phyloP scores from a whole-genome alignment of 495 filamentous ascomycete species.

The Emericellopsis terricola region DNA sequence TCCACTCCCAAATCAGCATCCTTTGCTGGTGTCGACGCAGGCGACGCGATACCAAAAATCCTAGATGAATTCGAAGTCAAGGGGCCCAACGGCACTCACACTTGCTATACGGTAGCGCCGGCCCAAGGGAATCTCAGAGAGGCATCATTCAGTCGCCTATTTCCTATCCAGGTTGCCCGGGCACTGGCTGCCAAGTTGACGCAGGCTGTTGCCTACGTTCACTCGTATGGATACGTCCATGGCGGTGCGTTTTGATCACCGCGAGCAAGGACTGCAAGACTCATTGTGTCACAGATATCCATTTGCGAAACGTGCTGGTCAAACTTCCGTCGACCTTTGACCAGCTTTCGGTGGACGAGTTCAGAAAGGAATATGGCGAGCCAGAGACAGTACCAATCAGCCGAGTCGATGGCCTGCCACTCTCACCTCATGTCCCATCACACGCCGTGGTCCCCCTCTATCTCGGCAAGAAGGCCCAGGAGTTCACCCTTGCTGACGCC shows the following conservation, averaged over 20 bases:
- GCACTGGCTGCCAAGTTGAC: conserved; percentile 7
- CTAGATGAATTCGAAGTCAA: conserved; percentile 7
- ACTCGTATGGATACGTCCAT: conserved; percentile 7
- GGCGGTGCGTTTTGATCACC: conserved; percentile 5
- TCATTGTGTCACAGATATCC: too few species aligned
- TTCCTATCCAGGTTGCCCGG: conserved; percentile 5
- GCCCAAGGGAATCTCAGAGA: conserved; percentile 5
- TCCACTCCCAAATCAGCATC: background rate
- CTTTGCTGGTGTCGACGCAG: background rate
- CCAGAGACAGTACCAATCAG: conserved; percentile 7
- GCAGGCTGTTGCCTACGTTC: conserved; percentile 7
- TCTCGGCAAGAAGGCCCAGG: conserved; percentile 13
- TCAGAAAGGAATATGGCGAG: conserved; percentile 12
- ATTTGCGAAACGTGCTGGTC: conserved; percentile 14
- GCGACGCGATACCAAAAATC: conserved; percentile 2
- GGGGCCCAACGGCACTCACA: conserved; percentile 10
- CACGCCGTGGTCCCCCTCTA: conserved; percentile 13
- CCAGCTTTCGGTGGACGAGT: conserved; percentile 9
- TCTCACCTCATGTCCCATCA: conserved; percentile 8
- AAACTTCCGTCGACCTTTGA: conserved; percentile 14
- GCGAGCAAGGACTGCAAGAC: too few species aligned
- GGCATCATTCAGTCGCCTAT: conserved; percentile 4
- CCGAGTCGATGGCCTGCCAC: conserved; percentile 5
- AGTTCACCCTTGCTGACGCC: conserved; percentile 12
- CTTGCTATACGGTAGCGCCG: conserved; percentile 6